These are phyloP conservation scores for Capsaspora owczarzaki DNA, from an alignment of 78 protist genomes.

Conservation along the genomic window DNA sequence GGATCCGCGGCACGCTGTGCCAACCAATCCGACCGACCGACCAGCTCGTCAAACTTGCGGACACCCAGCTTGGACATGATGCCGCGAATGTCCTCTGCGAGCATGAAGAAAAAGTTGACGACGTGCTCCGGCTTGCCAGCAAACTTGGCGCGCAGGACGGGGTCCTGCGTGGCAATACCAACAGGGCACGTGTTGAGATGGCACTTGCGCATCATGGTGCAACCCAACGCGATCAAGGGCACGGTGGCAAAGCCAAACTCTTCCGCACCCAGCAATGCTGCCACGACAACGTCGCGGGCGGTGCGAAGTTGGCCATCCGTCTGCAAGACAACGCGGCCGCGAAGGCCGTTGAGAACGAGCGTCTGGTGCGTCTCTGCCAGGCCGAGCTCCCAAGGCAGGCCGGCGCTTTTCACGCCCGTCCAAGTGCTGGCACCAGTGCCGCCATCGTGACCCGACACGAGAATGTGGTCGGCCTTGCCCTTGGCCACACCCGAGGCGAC, in stretches of 20 bases:
- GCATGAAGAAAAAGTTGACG: conserved; percentile 63
- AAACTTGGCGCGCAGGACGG: conserved; percentile 65
- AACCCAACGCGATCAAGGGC: conserved; percentile 77
- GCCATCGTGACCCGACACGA: conserved; percentile 80
- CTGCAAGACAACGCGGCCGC: conserved; percentile 58
- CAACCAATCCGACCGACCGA: conserved; percentile 74
- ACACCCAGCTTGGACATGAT: conserved; percentile 66
- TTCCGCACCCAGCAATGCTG: conserved; percentile 75
- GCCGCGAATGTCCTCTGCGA: conserved; percentile 72
- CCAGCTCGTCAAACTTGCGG: conserved; percentile 46
- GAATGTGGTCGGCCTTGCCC: conserved; percentile 77
- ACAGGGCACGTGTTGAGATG: conserved; percentile 88
- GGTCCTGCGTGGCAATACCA: conserved; percentile 86
- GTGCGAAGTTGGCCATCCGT: conserved; percentile 53
- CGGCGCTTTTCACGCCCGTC: conserved; percentile 87
- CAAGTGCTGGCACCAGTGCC: conserved; percentile 83
- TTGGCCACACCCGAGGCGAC: conserved; percentile 84
- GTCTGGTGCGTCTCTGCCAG: conserved; percentile 80
- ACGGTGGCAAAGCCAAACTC: conserved; percentile 79
- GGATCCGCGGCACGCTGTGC: too few relatives aligned
- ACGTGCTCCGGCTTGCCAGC: conserved; percentile 72
- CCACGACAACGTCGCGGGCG: conserved; percentile 73
- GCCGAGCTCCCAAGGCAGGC: conserved; percentile 86
- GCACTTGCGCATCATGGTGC: conserved; percentile 86
- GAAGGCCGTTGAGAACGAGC: conserved; percentile 58